Evolutionary conservation across 768 basidiomycete species (phyloP), one percentile per base, ranked within the genome.

Genomic region (Boletus huronensis): DNA sequence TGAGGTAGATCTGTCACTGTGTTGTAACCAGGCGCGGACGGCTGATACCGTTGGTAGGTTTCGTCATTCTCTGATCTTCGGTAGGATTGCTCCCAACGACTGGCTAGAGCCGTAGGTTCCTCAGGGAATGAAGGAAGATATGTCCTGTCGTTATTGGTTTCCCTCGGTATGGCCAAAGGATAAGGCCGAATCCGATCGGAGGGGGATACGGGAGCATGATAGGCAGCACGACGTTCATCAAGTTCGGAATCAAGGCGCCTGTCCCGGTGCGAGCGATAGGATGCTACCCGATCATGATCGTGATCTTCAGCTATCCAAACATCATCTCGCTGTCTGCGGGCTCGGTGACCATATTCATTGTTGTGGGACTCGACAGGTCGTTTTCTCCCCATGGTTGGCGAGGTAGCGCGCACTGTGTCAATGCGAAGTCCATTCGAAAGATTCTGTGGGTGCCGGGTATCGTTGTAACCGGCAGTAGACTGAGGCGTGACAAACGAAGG

Each of bases 281-380:
- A 32, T 11, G 57, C 59, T 21, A 16, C 41, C 42, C 48, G 28
- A 8, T 56, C 46, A 21, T 36, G 52, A 28, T 56, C 57, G 16
- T 41, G 32, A 43, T 60, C 59, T 44, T 46, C 49, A 29, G 63
- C 48, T 5, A 31, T 26, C 69, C 65, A 62, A 28, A 11, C 28
- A 57, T 68, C 58, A 29, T 26, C 54, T 34, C 70, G 66, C 14
- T 52, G 62, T 47, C 60, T 70, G 21, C 70, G 68, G 1, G 42
- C 55, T 49, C 65, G 58, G 40, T 47, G 58, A 38, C 39, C 43
- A 29, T 60, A 31, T 9, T 71, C 65, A 49, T 55, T 57, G n/a
- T 70, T 58, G 31, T 29, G 40, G 13, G 44, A 51, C 34, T 71
- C 68, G 6, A 35, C 43, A 31, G 60, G 50, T 35, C 70, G 58